Evolutionary conservation across 177 flowering plant genomes (phyloP), one percentile per base, ranked within the genome.

Genomic region (Telopea speciosissima): DNA sequence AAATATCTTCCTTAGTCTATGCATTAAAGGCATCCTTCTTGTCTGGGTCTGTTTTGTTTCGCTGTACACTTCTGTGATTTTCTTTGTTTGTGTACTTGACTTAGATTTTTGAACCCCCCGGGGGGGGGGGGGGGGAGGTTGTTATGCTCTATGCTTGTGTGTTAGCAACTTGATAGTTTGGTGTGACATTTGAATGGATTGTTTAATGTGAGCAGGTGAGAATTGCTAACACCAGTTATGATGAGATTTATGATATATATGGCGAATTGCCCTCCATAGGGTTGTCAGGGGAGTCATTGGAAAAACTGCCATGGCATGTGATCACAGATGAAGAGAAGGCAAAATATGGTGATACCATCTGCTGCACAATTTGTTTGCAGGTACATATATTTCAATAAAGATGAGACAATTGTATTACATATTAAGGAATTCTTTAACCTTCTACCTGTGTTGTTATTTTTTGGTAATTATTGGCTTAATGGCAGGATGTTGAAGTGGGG

Each of bases 341-440:
- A 75, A 70, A 70, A 6, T 78, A 31, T 23, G 61, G 71, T 11
- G 74, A 73, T 49, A 74, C 68, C 49, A 65, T 78, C 64, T 81
- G 82, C 74, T 89, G 93, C 73, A 68, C 89, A 16, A 89, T 89
- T 62, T 87, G 93, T 73, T 82, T 89, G 84, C 90, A 87, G 91
- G 93, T 87, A 28, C 62, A 10, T 49, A 42, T 21, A 22, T 42
- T 23, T 44, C 23, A 14, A 40, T 12, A 19, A 11, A 49, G 54
- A 49, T 13, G 1, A 49, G n/a, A 58, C 1, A 6, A 52, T 52
- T 52, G 24, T 7, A 49, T 49, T 49, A 49, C 54, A 49, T 16
- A 17, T 49, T 17, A 49, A 49, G 17, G 54, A 49, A 49, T 12
- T 49, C 54, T 49, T 49, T 12, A 16, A 49, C 54, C 54, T 49